Base-by-base conservation (phyloP, 2,329 filamentous ascomycete genomes). In the Hypoxylon sp. region DNA sequence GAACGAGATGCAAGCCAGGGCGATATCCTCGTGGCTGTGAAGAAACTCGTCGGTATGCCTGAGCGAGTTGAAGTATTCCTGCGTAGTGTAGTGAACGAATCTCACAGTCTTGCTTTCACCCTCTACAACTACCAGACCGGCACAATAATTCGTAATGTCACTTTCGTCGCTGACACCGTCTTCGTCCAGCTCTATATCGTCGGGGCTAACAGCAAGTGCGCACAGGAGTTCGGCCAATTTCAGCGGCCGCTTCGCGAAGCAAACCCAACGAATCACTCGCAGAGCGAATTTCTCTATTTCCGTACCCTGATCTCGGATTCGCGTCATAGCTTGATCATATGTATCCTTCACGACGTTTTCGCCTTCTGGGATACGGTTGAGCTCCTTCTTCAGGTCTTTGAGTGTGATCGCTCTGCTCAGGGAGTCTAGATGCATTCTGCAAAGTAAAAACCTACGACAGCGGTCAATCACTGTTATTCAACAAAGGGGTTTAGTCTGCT, bases 31-130 rank as follows among this genome's bases (percentile, higher is more conserved):
- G 27, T 67, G 61, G 8, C 65, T 61, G 27, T 67, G 61, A 8
- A 57, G n/a, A 14, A 67, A 61, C 6, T 58, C 61, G 1, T 30
- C 19, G 9, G 56, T 46, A 34, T 61, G 46, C 27, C 39, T 61
- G 7, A 67, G 41, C 1, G 52, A 61, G 7, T 67, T 67, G 61
- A 67, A 67, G 53, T 67, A 67, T 25, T 67, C 65, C 8, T 67
- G 65, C 11, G 65, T 67, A 5, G 65, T 67, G 21, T 67, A 67
- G 19, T 67, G 65, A 8, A 67, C 65, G 34, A 67, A 67, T 61
- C 65, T 50, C 7, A 67, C 61, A 1, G 65, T 67, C 29, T 65
- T 64, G 32, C 52, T 67, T 2, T 67, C 61, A 8, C 65, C 65
- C 6, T 67, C 65, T 8, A 67, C 65, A 8, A 65, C 61, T 2